A percentile compares a stretch with the other conserved stretches of the same genome.
phyloP scores from a whole-genome alignment of 805 yeast genomes.

The Metschnikowia chrysomelidarum region DNA sequence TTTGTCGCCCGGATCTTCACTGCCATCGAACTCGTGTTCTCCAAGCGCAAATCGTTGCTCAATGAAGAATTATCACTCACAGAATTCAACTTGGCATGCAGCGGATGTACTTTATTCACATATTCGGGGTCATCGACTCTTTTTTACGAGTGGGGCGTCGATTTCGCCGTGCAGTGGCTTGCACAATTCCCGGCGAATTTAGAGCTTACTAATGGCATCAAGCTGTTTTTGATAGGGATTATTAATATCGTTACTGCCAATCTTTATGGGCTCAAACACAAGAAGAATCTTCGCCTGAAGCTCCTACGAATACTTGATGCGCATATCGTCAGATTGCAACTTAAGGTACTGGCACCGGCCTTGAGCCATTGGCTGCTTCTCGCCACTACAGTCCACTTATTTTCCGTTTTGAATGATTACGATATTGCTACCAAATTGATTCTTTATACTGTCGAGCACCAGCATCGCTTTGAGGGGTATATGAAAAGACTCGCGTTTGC shows the following conservation, averaged over 20 bases:
- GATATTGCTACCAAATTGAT: constrained; percentile 31
- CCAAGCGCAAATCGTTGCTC: constrained; percentile 28
- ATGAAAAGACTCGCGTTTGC: constrained; percentile 33
- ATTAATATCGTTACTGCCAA: constrained; percentile 30
- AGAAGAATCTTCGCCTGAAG: constrained; percentile 19
- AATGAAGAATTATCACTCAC: constrained; percentile 19
- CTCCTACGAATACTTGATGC: constrained; percentile 21
- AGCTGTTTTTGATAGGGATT: constrained; percentile 33
- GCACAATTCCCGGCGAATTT: constrained; percentile 16
- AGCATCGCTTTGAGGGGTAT: constrained; percentile 29
- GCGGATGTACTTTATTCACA: too few relatives aligned
- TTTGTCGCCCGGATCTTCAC: constrained; percentile 24
- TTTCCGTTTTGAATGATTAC: constrained; percentile 35
- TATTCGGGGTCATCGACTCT: constrained; percentile 8
- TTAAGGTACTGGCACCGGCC: constrained; percentile 7
- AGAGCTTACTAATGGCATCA: constrained; percentile 23
- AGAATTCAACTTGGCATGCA: constrained; percentile 16
- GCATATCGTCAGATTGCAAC: constrained; percentile 17
- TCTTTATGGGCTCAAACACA: constrained; percentile 28
- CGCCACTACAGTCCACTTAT: constrained; percentile 28
- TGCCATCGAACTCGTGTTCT: constrained; percentile 34
- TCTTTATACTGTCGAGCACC: constrained; percentile 21
- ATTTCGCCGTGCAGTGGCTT: constrained; percentile 27
- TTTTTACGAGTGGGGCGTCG: constrained; percentile 32
- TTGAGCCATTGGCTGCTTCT: constrained; percentile 8